Conservation (phyloP, 768 basidiomycete species). For the Hypsizygus marmoreus region DNA sequence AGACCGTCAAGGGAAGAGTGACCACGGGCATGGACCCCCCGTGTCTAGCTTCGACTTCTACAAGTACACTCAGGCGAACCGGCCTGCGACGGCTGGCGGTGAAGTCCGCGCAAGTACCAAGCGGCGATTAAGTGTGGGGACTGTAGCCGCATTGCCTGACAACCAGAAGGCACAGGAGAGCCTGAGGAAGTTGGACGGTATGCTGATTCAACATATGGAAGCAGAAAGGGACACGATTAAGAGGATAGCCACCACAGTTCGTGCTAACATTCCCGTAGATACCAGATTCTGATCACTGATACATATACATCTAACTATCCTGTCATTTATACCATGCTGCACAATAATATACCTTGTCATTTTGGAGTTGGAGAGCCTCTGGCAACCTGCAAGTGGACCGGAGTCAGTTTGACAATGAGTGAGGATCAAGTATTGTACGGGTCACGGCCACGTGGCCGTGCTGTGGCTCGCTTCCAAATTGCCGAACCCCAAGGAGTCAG, state of each 20-base stretch:
- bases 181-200: slow-evolving; percentile 69
- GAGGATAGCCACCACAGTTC: slow-evolving; percentile 60
- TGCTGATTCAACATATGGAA: slow-evolving; percentile 82
- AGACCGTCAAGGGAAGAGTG: slow-evolving; percentile 41
- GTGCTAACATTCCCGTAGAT: slow-evolving; percentile 22
- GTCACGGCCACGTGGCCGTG: slow-evolving; percentile 5
- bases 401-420: no score
- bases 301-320: slow-evolving; percentile 8
- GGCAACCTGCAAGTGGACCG: background rate
- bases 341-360: slow-evolving; percentile 25
- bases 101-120: slow-evolving; percentile 21
- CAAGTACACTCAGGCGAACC: slow-evolving; percentile 46
- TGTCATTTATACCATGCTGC: slow-evolving; percentile 23
- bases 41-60: slow-evolving; percentile 47
- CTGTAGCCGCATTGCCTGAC: slow-evolving; percentile 33
- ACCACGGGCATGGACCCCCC: slow-evolving; percentile 35
- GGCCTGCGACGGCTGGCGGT: slow-evolving; percentile 15
- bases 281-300: slow-evolving; percentile 16
- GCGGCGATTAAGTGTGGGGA: slow-evolving; percentile 29
- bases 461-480: slow-evolving; percentile 3
- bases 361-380: background rate
- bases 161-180: slow-evolving; percentile 56
- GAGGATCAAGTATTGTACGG: no score
- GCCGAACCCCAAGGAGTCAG: slow-evolving; percentile 8
- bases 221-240: slow-evolving; percentile 79